Evolutionary conservation across 345 rosid species (phyloP).

Genomic region (Turnera subulata): DNA sequence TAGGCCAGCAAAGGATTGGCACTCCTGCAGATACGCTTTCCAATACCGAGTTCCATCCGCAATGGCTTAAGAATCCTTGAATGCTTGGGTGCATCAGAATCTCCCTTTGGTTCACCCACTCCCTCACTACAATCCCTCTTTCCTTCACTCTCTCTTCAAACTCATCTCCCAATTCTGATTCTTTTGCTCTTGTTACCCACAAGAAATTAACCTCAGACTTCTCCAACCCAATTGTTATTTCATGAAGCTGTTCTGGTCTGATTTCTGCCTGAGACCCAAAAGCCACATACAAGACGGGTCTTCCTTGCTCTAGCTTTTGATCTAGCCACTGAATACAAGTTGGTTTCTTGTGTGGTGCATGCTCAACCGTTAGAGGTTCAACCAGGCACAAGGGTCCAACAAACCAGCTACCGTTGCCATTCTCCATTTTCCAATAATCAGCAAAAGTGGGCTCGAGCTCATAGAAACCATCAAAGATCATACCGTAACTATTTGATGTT

Average conservation of each 20-base stretch:
- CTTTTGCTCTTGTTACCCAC: conserved; percentile 55
- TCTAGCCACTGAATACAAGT: conserved; percentile 66
- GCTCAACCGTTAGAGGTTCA: conserved; percentile 11
- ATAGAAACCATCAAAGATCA: conserved; percentile 47
- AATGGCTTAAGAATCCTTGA: conserved; percentile 68
- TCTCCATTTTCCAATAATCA: conserved; percentile 26
- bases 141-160: conserved; percentile 43
- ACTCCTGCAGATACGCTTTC: conserved; percentile 70
- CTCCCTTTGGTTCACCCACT: conserved; percentile 70
- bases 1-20: conserved; percentile 77
- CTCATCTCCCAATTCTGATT: conserved; percentile 35
- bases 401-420: conserved; percentile 28
- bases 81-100: conserved; percentile 52
- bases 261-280: conserved; percentile 78
- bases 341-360: conserved; percentile 20
- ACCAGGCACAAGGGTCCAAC: conserved; percentile 40
- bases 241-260: conserved; percentile 42
- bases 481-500: conserved; percentile 33
- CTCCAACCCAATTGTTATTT: conserved; percentile 54
- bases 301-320: conserved; percentile 36
- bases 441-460: conserved; percentile 60
- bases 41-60: conserved; percentile 79
- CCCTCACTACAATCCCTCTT: conserved; percentile 53
- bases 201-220: conserved; percentile 52
- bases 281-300: conserved; percentile 63